phyloP scores from a whole-genome alignment of 495 filamentous ascomycete genomes.

The Massariosphaeria phaeospora region DNA sequence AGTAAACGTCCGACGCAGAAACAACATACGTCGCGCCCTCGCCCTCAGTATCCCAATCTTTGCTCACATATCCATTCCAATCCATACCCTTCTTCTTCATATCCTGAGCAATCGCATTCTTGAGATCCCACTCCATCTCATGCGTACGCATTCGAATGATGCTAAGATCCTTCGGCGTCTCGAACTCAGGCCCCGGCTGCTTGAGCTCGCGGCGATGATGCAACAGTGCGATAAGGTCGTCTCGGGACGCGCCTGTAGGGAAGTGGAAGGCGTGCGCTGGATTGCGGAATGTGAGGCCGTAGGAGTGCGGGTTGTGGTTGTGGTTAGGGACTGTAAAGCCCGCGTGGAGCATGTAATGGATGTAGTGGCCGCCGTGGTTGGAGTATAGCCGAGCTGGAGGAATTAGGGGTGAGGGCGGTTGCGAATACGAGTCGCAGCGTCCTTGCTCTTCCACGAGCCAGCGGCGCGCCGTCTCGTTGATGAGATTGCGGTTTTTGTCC shows the following conservation, averaged over 20 bases:
- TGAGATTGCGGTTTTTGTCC: no score
- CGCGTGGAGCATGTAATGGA: neutral
- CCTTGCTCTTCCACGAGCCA: no score
- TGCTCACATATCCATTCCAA: neutral
- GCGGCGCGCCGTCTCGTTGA: no score
- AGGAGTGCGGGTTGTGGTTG: neutral
- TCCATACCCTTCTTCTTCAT: neutral
- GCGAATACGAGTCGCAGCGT: no score
- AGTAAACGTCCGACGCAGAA: neutral
- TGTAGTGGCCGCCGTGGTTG: neutral
- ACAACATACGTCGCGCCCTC: conserved; percentile 1
- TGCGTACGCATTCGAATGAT: conserved; percentile 4
- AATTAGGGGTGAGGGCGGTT: no score
- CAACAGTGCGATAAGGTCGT: neutral
- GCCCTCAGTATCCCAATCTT: neutral
- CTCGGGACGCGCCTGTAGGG: neutral
- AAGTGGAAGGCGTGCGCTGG: conserved; percentile 1
- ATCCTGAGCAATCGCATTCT: neutral
- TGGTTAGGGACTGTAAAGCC: neutral
- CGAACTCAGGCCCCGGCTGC: neutral
- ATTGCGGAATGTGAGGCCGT: neutral
- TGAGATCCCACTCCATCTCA: conserved; percentile 8
- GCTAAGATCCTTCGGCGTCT: neutral
- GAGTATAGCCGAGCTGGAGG: neutral
- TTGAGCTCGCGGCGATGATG: neutral